Evolutionary conservation across 2,329 filamentous ascomycete genomes (phyloP).

Genomic region (Penicillium glabrum): DNA sequence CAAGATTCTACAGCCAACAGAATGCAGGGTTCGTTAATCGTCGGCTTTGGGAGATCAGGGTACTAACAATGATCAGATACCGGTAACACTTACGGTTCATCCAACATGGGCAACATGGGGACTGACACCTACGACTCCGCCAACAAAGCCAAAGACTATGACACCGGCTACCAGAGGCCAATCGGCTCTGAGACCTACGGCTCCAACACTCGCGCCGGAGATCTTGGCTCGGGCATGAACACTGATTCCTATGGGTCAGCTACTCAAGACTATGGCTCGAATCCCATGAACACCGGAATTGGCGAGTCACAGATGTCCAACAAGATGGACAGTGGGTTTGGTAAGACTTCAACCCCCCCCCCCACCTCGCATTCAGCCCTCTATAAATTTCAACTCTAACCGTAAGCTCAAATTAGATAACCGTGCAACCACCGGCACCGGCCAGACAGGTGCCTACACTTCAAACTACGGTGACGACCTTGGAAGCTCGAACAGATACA

Average conservation of each 20-base stretch:
- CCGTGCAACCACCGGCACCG: background rate
- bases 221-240: background rate
- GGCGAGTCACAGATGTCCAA: background rate
- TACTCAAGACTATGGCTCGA: background rate
- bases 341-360: background rate
- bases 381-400: background rate
- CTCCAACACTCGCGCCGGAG: background rate
- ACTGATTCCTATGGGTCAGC: background rate
- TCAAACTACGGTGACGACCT: slow-evolving; percentile 31
- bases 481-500: background rate
- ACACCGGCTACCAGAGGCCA: background rate
- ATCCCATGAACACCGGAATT: background rate
- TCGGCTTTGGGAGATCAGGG: background rate
- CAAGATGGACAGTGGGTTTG: background rate
- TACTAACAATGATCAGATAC: background rate
- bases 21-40: background rate
- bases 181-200: background rate
- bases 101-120: slow-evolving; percentile 1
- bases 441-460: slow-evolving; percentile 4
- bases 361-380: background rate
- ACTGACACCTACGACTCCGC: background rate
- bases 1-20: slow-evolving; percentile 3
- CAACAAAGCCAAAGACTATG: background rate
- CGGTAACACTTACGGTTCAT: background rate
- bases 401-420: background rate